phyloP scores from a whole-genome alignment of 2,329 filamentous ascomycete species.

The Ophiostoma piceae region DNA sequence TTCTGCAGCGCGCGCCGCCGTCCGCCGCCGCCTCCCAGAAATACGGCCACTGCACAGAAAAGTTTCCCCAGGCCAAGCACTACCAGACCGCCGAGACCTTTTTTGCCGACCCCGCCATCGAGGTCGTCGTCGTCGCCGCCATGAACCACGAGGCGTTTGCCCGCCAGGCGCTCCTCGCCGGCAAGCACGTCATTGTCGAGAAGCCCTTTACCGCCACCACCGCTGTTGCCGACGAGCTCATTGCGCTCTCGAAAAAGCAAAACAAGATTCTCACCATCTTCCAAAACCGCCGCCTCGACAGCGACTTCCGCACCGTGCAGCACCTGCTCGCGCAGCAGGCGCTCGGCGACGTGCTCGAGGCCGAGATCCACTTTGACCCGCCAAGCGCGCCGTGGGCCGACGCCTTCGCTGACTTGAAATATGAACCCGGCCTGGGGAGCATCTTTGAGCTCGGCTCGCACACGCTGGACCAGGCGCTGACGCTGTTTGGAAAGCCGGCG shows the following conservation, averaged over 20 bases:
- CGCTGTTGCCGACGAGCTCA: slow-evolving; percentile 52
- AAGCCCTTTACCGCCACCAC: slow-evolving; percentile 60
- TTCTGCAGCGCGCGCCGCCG: slow-evolving; percentile 43
- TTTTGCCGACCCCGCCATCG: slow-evolving; percentile 52
- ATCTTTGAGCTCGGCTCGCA: slow-evolving; percentile 45
- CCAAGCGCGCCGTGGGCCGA: slow-evolving; percentile 39
- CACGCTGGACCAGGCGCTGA: slow-evolving; percentile 56
- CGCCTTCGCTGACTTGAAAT: slow-evolving; percentile 31
- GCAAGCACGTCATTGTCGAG: slow-evolving; percentile 61
- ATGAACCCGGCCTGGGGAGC: slow-evolving; percentile 37
- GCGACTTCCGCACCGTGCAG: slow-evolving; percentile 57
- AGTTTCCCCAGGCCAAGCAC: slow-evolving; percentile 47
- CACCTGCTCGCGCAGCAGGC: slow-evolving; percentile 46
- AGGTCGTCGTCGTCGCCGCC: slow-evolving; percentile 59
- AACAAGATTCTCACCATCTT: slow-evolving; percentile 48
- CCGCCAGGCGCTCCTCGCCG: slow-evolving; percentile 51
- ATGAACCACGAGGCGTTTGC: slow-evolving; percentile 52
- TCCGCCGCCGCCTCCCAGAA: slow-evolving; percentile 18
- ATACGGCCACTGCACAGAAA: slow-evolving; percentile 44
- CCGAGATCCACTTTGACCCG: slow-evolving; percentile 61
- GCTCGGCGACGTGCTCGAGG: slow-evolving; percentile 58
- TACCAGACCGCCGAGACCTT: slow-evolving; percentile 56
- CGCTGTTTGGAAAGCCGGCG: slow-evolving; percentile 53
- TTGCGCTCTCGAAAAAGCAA: slow-evolving; percentile 43
- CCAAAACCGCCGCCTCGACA: slow-evolving; percentile 50